A percentile compares a stretch with the other conserved stretches of the same genome.
Conservation (phyloP, 2,329 filamentous ascomycete genomes). For the Pseudogymnoascus sp. region DNA sequence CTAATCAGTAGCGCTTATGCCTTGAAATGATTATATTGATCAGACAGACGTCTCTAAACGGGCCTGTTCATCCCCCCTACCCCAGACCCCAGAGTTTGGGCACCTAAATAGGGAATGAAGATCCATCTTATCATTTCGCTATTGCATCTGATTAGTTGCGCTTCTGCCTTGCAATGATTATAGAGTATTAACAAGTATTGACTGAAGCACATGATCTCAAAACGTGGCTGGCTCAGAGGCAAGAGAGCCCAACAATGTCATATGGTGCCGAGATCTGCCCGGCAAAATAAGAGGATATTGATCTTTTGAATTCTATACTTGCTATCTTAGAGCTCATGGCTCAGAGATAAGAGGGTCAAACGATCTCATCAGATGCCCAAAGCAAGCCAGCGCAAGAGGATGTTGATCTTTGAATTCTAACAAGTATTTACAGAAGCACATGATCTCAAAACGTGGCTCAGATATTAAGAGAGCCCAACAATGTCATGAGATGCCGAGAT, state of each 20-base stretch:
- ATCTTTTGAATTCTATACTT: constrained; percentile 1
- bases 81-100: background rate
- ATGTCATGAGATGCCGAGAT: background rate
- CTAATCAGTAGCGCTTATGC: background rate
- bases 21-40: background rate
- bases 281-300: background rate
- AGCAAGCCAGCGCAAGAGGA: background rate
- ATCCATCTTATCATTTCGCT: background rate
- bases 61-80: background rate
- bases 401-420: background rate
- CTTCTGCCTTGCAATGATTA: background rate
- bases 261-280: background rate
- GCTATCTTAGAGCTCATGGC: background rate
- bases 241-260: background rate
- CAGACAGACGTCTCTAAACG: background rate
- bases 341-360: background rate
- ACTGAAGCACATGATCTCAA: background rate
- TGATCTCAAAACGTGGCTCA: background rate
- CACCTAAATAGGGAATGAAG: background rate
- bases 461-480: background rate
- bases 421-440: background rate
- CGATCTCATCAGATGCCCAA: background rate
- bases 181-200: background rate
- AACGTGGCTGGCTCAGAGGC: background rate
- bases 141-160: background rate